A percentile compares a stretch with the other conserved stretches of the same genome.
Conservation (phyloP, 495 filamentous ascomycete species). For the Penicillium simplicissimum region DNA sequence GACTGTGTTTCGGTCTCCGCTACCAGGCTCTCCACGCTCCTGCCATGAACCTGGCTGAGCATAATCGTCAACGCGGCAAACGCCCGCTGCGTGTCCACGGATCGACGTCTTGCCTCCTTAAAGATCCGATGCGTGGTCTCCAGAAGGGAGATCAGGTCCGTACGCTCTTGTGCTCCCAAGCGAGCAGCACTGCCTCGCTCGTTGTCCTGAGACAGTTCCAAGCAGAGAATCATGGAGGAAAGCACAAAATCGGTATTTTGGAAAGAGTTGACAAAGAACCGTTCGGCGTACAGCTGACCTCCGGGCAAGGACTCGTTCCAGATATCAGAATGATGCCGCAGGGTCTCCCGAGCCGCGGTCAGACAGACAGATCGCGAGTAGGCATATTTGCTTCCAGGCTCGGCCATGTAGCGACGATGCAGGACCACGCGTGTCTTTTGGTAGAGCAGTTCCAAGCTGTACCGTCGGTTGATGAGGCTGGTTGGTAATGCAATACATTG, state of each 20-base stretch:
- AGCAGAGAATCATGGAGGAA: conserved; percentile 83
- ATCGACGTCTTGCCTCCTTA: conserved; percentile 62
- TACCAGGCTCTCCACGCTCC: conserved; percentile 17
- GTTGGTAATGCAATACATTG: conserved; percentile 74
- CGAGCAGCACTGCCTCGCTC: conserved; percentile 10
- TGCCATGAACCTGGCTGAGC: conserved; percentile 64
- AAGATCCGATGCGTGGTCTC: conserved; percentile 72
- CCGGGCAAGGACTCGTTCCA: conserved; percentile 72
- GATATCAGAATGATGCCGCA: conserved; percentile 75
- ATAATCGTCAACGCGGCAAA: conserved; percentile 70
- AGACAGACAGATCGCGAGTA: conserved; percentile 82
- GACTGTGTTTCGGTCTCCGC: conserved; percentile 24
- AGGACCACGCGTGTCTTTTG: conserved; percentile 81
- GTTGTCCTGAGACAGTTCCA: conserved; percentile 59
- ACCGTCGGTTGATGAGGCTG: conserved; percentile 77
- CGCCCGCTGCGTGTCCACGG: conserved; percentile 80
- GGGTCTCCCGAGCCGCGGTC: conserved; percentile 72
- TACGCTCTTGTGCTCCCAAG: conserved; percentile 32
- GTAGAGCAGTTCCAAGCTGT: conserved; percentile 76
- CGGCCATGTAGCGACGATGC: conserved; percentile 78
- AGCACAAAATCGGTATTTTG: conserved; percentile 82
- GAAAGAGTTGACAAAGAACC: conserved; percentile 75
- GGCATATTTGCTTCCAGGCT: conserved; percentile 70
- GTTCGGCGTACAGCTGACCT: conserved; percentile 68
- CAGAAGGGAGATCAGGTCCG: conserved; percentile 67